Percentiles rank a stretch among this genome's conserved stretches.
These are phyloP conservation scores for Colletotrichum sublineola DNA, from an alignment of 2,329 filamentous ascomycete genomes.

Conservation along the genomic window DNA sequence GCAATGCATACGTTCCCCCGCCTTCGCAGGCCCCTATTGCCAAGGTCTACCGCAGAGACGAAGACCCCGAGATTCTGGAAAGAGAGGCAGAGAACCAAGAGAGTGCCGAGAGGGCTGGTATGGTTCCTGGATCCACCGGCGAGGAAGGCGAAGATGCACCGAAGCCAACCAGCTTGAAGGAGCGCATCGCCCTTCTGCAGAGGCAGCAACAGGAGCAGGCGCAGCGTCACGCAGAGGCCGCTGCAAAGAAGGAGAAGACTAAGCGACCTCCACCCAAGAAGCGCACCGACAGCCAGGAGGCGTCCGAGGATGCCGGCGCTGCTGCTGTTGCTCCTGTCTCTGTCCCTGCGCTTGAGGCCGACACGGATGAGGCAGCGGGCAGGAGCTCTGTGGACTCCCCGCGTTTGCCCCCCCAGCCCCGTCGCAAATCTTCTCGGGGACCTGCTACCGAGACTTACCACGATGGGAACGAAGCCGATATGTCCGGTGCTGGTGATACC, in stretches of 20 bases:
- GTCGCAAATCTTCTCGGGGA: slow-evolving; percentile 66
- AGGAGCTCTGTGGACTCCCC: slow-evolving; percentile 65
- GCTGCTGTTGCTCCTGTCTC: slow-evolving; percentile 44
- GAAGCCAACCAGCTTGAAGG: slow-evolving; percentile 93
- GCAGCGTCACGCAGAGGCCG: slow-evolving; percentile 81
- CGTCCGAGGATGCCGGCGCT: slow-evolving; percentile 45
- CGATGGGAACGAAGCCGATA: slow-evolving; percentile 75
- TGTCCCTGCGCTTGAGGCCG: slow-evolving; percentile 39
- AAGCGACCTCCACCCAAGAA: slow-evolving; percentile 80
- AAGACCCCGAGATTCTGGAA: slow-evolving; percentile 81
- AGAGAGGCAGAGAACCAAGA: slow-evolving; percentile 75
- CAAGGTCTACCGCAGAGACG: slow-evolving; percentile 87
- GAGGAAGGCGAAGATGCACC: slow-evolving; percentile 78
- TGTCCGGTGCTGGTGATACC: slow-evolving; percentile 74
- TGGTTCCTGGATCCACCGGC: slow-evolving; percentile 62
- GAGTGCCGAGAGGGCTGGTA: slow-evolving; percentile 76
- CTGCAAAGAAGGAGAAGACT: slow-evolving; percentile 87
- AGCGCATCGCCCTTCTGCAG: slow-evolving; percentile 93
- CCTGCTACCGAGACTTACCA: slow-evolving; percentile 58
- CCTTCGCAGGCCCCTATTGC: slow-evolving; percentile 76
- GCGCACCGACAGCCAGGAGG: slow-evolving; percentile 64
- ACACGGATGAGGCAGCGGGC: slow-evolving; percentile 61
- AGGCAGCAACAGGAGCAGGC: slow-evolving; percentile 94
- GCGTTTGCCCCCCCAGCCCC: slow-evolving; percentile 56
- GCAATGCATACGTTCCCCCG: slow-evolving; percentile 89